phyloP scores from a whole-genome alignment of 352 stramenopile genomes.

The Sclerospora graminicola region DNA sequence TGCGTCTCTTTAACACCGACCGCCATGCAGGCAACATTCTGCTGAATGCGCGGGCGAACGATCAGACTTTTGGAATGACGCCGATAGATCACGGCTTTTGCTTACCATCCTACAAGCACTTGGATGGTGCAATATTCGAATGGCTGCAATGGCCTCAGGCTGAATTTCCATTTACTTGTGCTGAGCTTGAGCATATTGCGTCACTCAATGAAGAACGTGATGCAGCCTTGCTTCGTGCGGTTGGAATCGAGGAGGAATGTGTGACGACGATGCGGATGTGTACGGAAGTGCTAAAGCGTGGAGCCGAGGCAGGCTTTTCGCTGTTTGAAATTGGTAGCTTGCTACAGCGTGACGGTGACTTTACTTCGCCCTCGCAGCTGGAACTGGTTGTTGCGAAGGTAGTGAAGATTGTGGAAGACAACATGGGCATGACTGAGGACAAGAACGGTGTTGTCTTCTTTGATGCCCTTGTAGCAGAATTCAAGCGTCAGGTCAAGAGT shows the following conservation, averaged over 20 bases:
- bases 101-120: conserved; percentile 70
- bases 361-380: conserved; percentile 61
- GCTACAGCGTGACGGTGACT: conserved; percentile 75
- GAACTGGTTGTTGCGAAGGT: conserved; percentile 58
- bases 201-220: conserved; percentile 51
- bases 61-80: conserved; percentile 73
- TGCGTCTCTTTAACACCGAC: conserved; percentile 86
- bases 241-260: conserved; percentile 75
- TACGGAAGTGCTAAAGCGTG: conserved; percentile 64
- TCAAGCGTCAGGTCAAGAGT: conserved; percentile 19
- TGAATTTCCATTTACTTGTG: conserved; percentile 77
- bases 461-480: conserved; percentile 47
- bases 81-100: conserved; percentile 86
- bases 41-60: conserved; percentile 35
- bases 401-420: conserved; percentile 19
- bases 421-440: conserved; percentile 22
- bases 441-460: conserved; percentile 28
- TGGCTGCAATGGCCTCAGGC: conserved; percentile 84
- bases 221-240: conserved; percentile 41
- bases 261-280: conserved; percentile 76
- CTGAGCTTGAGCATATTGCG: conserved; percentile 66
- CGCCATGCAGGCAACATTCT: conserved; percentile 84
- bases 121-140: conserved; percentile 78
- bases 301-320: conserved; percentile 69
- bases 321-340: conserved; percentile 76